Evolutionary conservation across 1,284 basidiomycete genomes (phyloP).

Genomic region (Sphaerobolus stellatus): DNA sequence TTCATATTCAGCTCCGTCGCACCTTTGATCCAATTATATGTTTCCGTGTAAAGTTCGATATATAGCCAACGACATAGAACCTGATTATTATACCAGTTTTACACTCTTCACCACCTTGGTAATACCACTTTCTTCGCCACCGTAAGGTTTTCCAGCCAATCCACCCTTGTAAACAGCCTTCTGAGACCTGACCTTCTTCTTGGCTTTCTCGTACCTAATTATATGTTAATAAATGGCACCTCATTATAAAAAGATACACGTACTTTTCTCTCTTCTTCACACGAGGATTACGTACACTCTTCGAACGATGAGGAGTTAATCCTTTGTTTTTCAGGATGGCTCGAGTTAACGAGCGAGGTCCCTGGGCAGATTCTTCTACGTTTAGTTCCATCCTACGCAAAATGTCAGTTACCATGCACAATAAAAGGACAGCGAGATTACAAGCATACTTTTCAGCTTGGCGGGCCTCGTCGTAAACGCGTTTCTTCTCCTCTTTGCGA

Average conservation of each 20-base stretch:
- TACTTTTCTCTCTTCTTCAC: slow-evolving; percentile 87
- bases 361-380: slow-evolving; percentile 49
- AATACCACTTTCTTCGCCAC: slow-evolving; percentile 54
- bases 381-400: slow-evolving; percentile 49
- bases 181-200: slow-evolving; percentile 86
- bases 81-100: slow-evolving; percentile 38
- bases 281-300: slow-evolving; percentile 88
- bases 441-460: slow-evolving; percentile 62
- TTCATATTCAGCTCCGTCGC: not conserved
- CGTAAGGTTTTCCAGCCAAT: slow-evolving; percentile 46
- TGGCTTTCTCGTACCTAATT: slow-evolving; percentile 78
- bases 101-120: slow-evolving; percentile 47
- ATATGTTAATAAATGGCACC: not conserved
- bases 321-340: slow-evolving; percentile 92
- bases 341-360: slow-evolving; percentile 83
- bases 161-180: slow-evolving; percentile 89
- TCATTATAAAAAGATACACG: not conserved
- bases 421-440: not conserved
- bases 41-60: too few relatives aligned
- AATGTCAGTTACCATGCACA: not conserved
- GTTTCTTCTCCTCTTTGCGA: slow-evolving; percentile 77
- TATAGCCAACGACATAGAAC: too few relatives aligned
- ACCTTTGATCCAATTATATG: not conserved
- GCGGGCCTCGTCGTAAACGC: slow-evolving; percentile 69
- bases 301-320: slow-evolving; percentile 83